Base-by-base conservation (phyloP, 2,329 filamentous ascomycete genomes). In the Davidsoniella australis region DNA sequence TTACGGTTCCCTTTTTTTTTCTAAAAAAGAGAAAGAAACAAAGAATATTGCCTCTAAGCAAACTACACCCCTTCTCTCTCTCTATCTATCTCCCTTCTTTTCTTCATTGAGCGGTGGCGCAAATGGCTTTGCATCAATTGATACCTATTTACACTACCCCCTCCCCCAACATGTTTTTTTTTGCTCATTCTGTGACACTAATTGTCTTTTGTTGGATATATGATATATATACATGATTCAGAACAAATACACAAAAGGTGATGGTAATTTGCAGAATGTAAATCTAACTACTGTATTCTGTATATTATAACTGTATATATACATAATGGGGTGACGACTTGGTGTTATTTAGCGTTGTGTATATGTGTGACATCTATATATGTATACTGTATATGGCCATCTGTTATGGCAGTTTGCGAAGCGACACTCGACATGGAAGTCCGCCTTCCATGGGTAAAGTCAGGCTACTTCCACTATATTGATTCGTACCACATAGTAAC, bases 371-470 rank as follows among this genome's bases (percentile, higher is more conserved):
- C 17, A 17, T 17, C 17, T 17, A 17, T 17, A 17, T 14, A 17
- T 42, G 6, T 42, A 24, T 24, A 14, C 5, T 42, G 17, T 17
- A 23, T n/a, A 42, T 18, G 2, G 29, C 29, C 4, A 33, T 12
- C 8, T 33, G 9, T 33, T 12, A 33, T 9, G 29, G 8, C 12
- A 10, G 29, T 12, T 33, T 48, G 29, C 24, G 39, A 56, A 45
- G 33, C 10, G 41, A 62, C 10, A 70, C 63, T 49, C 57, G 57
- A 47, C 67, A 67, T 4, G 74, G 75, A 53, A 81, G 58, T 0
- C 77, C 77, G 2, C 68, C 75, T 48, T 76, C 66, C 76, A 80
- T 80, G 0, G 77, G 77, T 55, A 81, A 57, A 3, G 77, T 81
- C 45, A 81, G 61, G 55, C 76, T 79, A 45, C 74, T 68, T 56